Evolutionary conservation across 495 filamentous ascomycete species (phyloP), one percentile per base, ranked within the genome.

Genomic region (Aspergillus affinis): DNA sequence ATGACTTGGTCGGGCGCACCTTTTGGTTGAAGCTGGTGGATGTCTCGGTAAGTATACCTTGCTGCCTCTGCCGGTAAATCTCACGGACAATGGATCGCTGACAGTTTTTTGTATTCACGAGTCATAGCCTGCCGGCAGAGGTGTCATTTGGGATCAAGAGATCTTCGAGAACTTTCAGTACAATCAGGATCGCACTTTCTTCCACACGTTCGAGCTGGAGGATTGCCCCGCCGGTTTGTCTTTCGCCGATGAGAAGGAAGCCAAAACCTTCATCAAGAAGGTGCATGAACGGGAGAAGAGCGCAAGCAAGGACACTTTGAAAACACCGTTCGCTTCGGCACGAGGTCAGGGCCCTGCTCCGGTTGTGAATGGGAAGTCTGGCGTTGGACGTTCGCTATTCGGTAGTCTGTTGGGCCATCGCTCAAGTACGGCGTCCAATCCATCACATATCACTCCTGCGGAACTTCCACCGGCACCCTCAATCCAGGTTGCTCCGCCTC

Each of bases 101-200:
- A 71, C 61, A 3, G n/a, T 45, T n/a, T n/a, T 36, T 26, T 45
- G 49, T 60, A 20, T 65, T 57, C 1, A 32, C 54, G 52, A 48
- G 13, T 20, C 58, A 50, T 54, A 96, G 91, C 83, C 89, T 36
- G 79, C 89, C 49, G 86, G 85, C 72, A 85, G 88, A 65, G 94
- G 95, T 51, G 95, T 98, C 26, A 88, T 98, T 65, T 98, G 94
- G 94, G 94, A 98, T 69, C 92, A 97, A 76, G 94, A 98, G 72
- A 88, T 98, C 64, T 98, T 93, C 72, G 92, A 98, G 55, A 88
- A 86, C 49, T 98, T 96, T 78, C 82, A 81, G 44, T 98, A 98
- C 75, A 94, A 97, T 70, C 91, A 94, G 66, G 95, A 98, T 71
- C 88, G 94, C 51, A 91, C 89, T 32, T 98, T 97, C 73, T 98